phyloP scores from a whole-genome alignment of 768 basidiomycete genomes.

The Rhodotorula sphaerocarpa region DNA sequence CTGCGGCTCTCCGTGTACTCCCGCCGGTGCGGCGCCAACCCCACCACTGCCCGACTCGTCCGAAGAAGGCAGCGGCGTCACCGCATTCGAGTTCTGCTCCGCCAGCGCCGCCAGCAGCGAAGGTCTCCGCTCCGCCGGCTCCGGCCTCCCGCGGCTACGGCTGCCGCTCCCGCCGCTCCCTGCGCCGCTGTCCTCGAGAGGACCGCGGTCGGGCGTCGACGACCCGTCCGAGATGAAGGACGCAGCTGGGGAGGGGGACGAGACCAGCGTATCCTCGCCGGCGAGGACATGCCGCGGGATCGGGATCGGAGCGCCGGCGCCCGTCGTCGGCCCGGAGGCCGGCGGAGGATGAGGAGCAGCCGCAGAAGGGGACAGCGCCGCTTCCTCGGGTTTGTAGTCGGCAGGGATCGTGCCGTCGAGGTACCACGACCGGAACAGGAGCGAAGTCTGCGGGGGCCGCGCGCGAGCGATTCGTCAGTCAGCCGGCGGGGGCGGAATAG shows the following conservation, averaged over 20 bases:
- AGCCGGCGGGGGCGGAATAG: too few relatives aligned
- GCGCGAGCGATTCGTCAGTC: neutral
- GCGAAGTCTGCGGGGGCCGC: conserved; percentile 6
- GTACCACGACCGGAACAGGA: conserved; percentile 21
- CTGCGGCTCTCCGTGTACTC: too few relatives aligned
- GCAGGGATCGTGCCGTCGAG: conserved; percentile 31
- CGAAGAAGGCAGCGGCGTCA: conserved; percentile 15
- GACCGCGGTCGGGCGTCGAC: too few relatives aligned
- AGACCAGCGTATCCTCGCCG: neutral
- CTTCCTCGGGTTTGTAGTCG: conserved; percentile 14
- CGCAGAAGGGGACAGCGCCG: neutral
- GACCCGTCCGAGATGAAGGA: neutral
- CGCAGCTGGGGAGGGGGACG: neutral
- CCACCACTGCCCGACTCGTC: too few relatives aligned
- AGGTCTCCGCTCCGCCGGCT: neutral
- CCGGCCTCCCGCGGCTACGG: too few relatives aligned
- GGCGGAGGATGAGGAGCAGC: too few relatives aligned
- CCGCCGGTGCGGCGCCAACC: too few relatives aligned
- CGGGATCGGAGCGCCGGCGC: neutral
- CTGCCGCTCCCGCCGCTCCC: too few relatives aligned
- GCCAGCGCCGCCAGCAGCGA: conserved; percentile 7
- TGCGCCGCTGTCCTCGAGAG: too few relatives aligned
- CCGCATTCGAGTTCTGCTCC: conserved; percentile 2
- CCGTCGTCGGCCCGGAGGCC: too few relatives aligned
- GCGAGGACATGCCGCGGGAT: neutral